Conservation (phyloP, 1,139 yeast species). For the Candida labiduridarum region DNA sequence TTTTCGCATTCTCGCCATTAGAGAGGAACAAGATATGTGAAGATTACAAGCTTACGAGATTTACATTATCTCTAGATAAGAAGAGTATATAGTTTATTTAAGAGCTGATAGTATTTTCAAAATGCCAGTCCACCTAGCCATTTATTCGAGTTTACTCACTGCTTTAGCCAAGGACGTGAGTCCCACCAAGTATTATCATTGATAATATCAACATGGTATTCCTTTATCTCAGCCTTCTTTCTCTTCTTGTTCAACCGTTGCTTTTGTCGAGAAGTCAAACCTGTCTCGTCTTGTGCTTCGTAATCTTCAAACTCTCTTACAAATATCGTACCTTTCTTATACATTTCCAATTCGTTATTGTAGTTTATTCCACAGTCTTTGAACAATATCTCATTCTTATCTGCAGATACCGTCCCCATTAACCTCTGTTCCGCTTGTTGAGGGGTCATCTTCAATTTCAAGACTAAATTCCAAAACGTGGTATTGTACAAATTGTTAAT, state of each 20-base stretch:
- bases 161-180: conserved; percentile 37
- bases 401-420: conserved; percentile 75
- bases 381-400: conserved; percentile 86
- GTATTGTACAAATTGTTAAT: conserved; percentile 94
- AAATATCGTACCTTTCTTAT: conserved; percentile 80
- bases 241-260: conserved; percentile 52
- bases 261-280: conserved; percentile 46
- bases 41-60: background rate
- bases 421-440: conserved; percentile 76
- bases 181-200: conserved; percentile 59
- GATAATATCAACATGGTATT: conserved; percentile 59
- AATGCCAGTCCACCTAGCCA: background rate
- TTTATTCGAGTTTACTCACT: background rate
- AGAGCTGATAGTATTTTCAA: no score
- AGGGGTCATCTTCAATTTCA: conserved; percentile 68
- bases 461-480: conserved; percentile 84
- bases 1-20: background rate
- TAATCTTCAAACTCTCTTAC: conserved; percentile 50
- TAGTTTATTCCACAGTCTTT: conserved; percentile 80
- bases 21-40: background rate
- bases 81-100: no score
- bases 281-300: conserved; percentile 17
- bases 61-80: no score
- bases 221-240: conserved; percentile 48
- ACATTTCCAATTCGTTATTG: conserved; percentile 86